Evolutionary conservation across 768 basidiomycete genomes (phyloP), one percentile per base, ranked within the genome.

Genomic region (Mycena vitilis): DNA sequence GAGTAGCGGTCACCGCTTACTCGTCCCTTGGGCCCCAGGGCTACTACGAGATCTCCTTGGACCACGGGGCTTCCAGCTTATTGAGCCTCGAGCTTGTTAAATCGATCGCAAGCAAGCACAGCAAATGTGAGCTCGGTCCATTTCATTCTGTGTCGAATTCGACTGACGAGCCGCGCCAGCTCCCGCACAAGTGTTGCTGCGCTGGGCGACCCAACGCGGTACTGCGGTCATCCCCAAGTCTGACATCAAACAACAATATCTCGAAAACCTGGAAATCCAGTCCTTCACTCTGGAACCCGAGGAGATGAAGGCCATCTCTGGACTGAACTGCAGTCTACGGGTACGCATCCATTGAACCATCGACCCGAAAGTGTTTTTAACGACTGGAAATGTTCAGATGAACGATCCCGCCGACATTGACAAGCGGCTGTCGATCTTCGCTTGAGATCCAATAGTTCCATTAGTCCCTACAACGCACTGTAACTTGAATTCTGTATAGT

Each of bases 161-260:
- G 11, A 5, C 55, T 54, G 23, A 69, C 55, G 42, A 25, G 44
- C 52, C 84, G 86, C 68, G 77, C 37, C 44, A 55, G 83, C 84
- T 48, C 76, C 87, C 4, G 91, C 91, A 6, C 91, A 94, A 76
- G 86, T 94, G 25, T 79, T 94, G 48, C 85, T 95, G 60, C 86
- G 92, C 71, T 95, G 93, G 93, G 88, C 91, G 2, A 91, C 89
- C 13, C 91, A 93, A 74, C 88, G 88, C 40, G 89, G 87, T 7
- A 84, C 94, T 65, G 88, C 89, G 2, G 67, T 94, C 51, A 87
- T 95, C 70, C 93, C 93, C 54, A 95, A 95, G 83, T 87, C 84
- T 58, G 88, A 87, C 76, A 73, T 81, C 69, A 61, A 70, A 6
- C 68, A 75, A 13, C 83, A 90, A 34, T 78, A 90, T 59, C 72